Evolutionary conservation across 2,329 filamentous ascomycete species (phyloP).

Genomic region (Claviceps monticola): DNA sequence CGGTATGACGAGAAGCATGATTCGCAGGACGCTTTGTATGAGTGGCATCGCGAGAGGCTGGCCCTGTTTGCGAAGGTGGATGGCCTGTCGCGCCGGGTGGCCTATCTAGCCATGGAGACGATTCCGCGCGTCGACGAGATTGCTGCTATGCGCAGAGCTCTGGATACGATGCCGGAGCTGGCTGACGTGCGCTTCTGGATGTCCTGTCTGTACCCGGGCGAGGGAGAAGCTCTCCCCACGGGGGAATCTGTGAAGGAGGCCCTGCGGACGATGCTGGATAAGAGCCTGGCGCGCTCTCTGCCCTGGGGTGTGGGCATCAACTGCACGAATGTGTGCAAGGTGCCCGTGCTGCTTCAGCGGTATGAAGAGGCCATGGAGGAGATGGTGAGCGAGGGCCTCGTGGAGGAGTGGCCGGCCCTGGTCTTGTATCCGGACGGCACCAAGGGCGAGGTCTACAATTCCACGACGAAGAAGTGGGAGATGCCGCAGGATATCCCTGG

Average conservation of each 20-base stretch:
- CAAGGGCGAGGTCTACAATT: slow-evolving; percentile 54
- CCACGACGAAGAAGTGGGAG: slow-evolving; percentile 46
- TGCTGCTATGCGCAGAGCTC: slow-evolving; percentile 35
- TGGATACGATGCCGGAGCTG: slow-evolving; percentile 16
- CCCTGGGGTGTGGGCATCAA: slow-evolving; percentile 56
- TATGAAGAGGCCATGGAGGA: slow-evolving; percentile 35
- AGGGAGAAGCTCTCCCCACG: slow-evolving; percentile 38
- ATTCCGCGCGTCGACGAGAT: slow-evolving; percentile 50
- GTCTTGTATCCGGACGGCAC: slow-evolving; percentile 58
- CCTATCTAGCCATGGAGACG: slow-evolving; percentile 51
- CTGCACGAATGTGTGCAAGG: slow-evolving; percentile 52
- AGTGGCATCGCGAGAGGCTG: slow-evolving; percentile 45
- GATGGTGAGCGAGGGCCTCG: slow-evolving; percentile 21
- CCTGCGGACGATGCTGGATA: slow-evolving; percentile 24
- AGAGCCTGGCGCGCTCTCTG: slow-evolving; percentile 9
- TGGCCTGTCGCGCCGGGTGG: slow-evolving; percentile 25
- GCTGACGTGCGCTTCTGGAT: slow-evolving; percentile 41
- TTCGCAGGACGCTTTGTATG: slow-evolving; percentile 27
- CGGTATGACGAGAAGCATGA: slow-evolving; percentile 38
- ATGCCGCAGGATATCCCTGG: slow-evolving; percentile 31
- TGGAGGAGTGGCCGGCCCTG: slow-evolving; percentile 34
- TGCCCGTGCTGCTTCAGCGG: slow-evolving; percentile 38
- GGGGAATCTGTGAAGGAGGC: slow-evolving; percentile 28
- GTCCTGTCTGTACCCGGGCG: slow-evolving; percentile 46
- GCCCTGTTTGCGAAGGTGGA: slow-evolving; percentile 31